Base-by-base conservation (phyloP, 2,329 filamentous ascomycete species). In the Helotiales sp. region DNA sequence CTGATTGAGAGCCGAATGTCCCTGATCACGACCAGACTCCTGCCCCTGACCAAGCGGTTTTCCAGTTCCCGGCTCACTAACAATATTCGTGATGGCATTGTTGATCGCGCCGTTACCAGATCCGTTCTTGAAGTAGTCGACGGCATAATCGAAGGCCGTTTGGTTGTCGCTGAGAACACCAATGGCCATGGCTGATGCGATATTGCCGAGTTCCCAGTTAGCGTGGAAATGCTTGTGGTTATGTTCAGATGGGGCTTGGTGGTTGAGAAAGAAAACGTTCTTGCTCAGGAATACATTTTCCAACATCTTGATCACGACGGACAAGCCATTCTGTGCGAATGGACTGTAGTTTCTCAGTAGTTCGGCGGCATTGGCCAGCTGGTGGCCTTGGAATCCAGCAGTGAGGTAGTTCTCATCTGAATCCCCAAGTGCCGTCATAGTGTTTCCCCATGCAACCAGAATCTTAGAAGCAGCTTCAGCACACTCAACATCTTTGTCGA, bases 291-390 rank as follows among this genome's bases (percentile, higher is more conserved):
- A 64, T 75, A 82, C 76, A 11, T 67, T 68, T 1, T 68, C 68
- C 5, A 76, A 69, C 13, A 74, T 75, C 1, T 71, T 65, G 17
- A 77, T 65, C 13, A 75, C 71, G 5, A 22, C 47, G 22, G 2
- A 66, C 66, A 26, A 68, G 24, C 78, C 79, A 81, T 74, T 11
- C 61, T 37, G 52, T 81, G 78, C 32, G 66, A 73, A 66, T 17
- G 49, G 58, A 15, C 45, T n/a, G 43, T 66, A 66, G 40, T 62
- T 47, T 5, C 79, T 73, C 37, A 83, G 71, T 0, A 83, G 72
- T 66, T 84, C 82, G 0, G 77, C 82, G 0, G 79, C 81, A 54
- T 84, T 84, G 17, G 81, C 82, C 8, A 83, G 70, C 66, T 84
- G 76, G 62, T 83, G 82, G 0, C 82, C 82, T 32, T 84, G 80